Conservation (phyloP, 305 asterid species). For the Rubia occidens region DNA sequence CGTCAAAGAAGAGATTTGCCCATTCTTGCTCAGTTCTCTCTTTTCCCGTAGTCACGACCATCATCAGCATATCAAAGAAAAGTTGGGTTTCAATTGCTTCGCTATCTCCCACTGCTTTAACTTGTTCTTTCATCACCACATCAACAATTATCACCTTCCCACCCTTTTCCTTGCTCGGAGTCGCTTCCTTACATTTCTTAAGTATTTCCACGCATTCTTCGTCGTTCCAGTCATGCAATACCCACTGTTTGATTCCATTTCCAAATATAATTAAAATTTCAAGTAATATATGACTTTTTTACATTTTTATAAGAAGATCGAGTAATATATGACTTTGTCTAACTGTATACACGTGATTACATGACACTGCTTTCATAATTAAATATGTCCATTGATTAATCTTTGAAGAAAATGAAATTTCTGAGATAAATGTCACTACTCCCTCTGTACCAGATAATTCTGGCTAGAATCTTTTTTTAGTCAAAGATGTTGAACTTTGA, state of each 20-base stretch:
- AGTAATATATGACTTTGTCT: too few species aligned
- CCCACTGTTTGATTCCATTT: conserved; percentile 39
- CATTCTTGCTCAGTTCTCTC: conserved; percentile 38
- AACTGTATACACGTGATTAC: too few species aligned
- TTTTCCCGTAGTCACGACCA: conserved; percentile 26
- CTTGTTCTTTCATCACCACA: not conserved
- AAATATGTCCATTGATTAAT: too few species aligned
- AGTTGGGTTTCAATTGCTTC: conserved; percentile 26
- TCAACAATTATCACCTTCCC: conserved; percentile 1
- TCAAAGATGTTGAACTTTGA: too few species aligned
- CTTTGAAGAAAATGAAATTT: too few species aligned
- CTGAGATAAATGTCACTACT: too few species aligned
- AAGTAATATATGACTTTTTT: too few species aligned
- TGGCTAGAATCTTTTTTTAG: too few species aligned
- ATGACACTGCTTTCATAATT: too few species aligned
- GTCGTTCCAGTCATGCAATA: conserved; percentile 43
- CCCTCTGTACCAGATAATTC: too few species aligned
- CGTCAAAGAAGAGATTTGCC: conserved; percentile 16
- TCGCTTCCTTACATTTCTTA: conserved; percentile 41
- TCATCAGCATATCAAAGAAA: conserved; percentile 33
- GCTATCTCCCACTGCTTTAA: not conserved
- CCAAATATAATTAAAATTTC: too few species aligned
- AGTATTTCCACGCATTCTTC: conserved; percentile 30
- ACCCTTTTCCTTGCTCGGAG: conserved; percentile 21
- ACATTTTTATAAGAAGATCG: too few species aligned